These are phyloP conservation scores for Russula sp. DNA, from an alignment of 768 basidiomycete genomes.

Conservation along the genomic window DNA sequence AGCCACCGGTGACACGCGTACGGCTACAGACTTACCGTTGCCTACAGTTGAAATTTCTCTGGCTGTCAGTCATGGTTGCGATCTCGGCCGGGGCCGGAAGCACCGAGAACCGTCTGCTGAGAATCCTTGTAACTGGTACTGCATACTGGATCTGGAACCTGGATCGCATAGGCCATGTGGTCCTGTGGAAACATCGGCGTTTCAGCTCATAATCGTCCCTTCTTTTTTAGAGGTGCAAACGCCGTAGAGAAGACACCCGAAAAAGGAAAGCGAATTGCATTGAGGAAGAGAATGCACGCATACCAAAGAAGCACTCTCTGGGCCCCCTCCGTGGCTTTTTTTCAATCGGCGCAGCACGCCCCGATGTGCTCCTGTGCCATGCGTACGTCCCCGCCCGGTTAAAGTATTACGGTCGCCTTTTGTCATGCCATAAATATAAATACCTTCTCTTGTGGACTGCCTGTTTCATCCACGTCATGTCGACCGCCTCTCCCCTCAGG, in stretches of 20 bases:
- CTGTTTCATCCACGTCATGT: slow-evolving; percentile 9
- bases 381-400: background rate
- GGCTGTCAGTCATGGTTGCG: background rate
- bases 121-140: too few species aligned
- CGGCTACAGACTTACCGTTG: background rate
- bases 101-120: background rate
- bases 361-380: background rate
- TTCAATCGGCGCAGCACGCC: background rate
- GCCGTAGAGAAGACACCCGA: background rate
- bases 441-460: background rate
- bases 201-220: background rate
- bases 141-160: background rate
- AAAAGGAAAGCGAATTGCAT: slow-evolving; percentile 3
- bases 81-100: background rate
- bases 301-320: slow-evolving; percentile 10
- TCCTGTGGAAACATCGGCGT: background rate
- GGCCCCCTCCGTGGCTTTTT: background rate
- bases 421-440: slow-evolving; percentile 1
- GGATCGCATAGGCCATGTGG: background rate
- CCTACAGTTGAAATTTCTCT: background rate
- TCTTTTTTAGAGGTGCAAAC: background rate
- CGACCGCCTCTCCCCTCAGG: slow-evolving; percentile 16
- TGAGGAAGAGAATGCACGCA: background rate
- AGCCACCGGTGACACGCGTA: background rate
- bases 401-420: too few species aligned